A percentile compares a stretch with the other conserved stretches of the same genome.
These are phyloP conservation scores for Piper betle DNA, from an alignment of 164 flowering plant genomes.

Conservation along the genomic window DNA sequence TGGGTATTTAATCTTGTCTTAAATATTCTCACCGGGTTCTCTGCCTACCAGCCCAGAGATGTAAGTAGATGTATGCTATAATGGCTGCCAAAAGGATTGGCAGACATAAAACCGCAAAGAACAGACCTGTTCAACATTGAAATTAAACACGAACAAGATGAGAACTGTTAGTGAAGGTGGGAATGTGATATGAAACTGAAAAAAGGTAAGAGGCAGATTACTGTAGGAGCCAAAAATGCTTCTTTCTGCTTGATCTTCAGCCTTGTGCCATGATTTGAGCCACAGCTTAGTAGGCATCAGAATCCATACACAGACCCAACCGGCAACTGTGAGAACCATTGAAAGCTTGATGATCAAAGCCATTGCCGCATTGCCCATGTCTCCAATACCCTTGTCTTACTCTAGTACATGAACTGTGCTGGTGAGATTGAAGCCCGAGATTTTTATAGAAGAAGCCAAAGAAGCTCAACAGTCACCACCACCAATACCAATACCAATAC, in stretches of 20 bases:
- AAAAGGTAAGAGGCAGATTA: constrained; percentile 5
- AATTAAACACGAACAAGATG: not conserved
- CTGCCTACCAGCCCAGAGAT: constrained; percentile 17
- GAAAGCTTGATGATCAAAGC: constrained; percentile 22
- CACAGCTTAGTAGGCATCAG: constrained; percentile 64
- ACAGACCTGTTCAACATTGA: constrained; percentile 30
- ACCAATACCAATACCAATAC: no score
- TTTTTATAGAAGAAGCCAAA: not conserved
- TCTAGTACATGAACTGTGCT: not conserved
- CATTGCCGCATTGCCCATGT: not conserved
- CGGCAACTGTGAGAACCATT: constrained; percentile 32
- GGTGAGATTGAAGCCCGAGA: not conserved
- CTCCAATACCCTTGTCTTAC: not conserved
- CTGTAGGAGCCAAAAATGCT: constrained; percentile 52
- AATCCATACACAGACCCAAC: constrained; percentile 65
- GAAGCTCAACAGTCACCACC: not conserved
- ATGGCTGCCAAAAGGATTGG: constrained; percentile 49
- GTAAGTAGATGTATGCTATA: constrained; percentile 40
- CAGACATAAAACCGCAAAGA: constrained; percentile 45
- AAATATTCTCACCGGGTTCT: constrained; percentile 28
- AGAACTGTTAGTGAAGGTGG: not conserved
- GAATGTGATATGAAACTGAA: not conserved
- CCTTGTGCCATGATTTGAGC: constrained; percentile 55
- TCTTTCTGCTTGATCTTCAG: constrained; percentile 36
- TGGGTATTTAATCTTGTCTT: no score